Evolutionary conservation across 495 filamentous ascomycete genomes (phyloP), one percentile per base, ranked within the genome.

Genomic region (Ramalina peruviana): DNA sequence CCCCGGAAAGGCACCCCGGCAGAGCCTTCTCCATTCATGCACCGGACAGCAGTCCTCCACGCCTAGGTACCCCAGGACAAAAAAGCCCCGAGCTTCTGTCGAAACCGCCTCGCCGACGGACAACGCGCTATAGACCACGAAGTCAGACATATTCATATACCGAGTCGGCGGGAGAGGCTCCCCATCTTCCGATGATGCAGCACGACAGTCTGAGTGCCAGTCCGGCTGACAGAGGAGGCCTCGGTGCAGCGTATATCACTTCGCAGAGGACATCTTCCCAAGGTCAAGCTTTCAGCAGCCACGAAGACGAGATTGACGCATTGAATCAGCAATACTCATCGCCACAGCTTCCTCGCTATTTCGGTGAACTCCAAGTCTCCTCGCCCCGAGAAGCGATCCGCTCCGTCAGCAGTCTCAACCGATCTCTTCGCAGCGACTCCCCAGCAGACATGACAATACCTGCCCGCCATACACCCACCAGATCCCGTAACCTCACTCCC

Each of bases 71-170:
- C 25, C 6, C 17, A 19, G 30, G 15, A 15, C 12, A 26, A n/a
- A 15, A 43, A 17, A 19, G 12, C n/a, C 48, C 19, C 15, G 47
- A 40, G 12, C 44, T 56, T 39, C 49, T 53, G 0, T 51, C 53
- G 15, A n/a, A 43, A 17, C 55, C 53, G 9, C 51, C 51, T 3
- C 36, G 58, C 4, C 44, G 56, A 6, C 55, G 38, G 9, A 52
- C 40, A 21, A 58, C 17, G 13, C 30, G 9, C 3, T 60, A 60
- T 43, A 52, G 43, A 36, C 53, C 30, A 30, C 58, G 58, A 30
- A 60, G 55, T 19, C 44, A 58, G 23, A 58, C 43, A 15, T 56
- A 52, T 15, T 52, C 58, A 20, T 58, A 44, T 11, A 41, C 50
- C 21, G 36, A 16, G 13, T 52, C 52, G 12, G 55, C 53, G 41